phyloP scores from a whole-genome alignment of 2,329 filamentous ascomycete species.

The Penicillium sp. region DNA sequence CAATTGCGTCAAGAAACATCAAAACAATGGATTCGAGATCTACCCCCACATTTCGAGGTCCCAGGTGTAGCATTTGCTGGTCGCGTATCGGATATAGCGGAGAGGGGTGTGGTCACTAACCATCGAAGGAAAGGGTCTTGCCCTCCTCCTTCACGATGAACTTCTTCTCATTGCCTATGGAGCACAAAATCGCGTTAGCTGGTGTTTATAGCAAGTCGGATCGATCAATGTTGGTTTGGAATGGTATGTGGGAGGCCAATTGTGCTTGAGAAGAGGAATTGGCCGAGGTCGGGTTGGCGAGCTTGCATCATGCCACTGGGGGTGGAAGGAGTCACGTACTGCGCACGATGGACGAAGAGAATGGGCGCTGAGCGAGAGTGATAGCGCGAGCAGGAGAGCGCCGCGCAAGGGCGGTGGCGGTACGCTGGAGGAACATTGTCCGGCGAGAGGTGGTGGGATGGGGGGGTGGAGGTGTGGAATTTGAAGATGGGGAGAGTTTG shows the following conservation, averaged over 20 bases:
- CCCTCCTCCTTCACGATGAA: slow-evolving; percentile 42
- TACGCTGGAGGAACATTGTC: slow-evolving; percentile 51
- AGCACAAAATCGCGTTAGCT: slow-evolving; percentile 26
- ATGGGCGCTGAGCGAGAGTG: slow-evolving; percentile 42
- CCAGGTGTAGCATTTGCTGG: slow-evolving; percentile 14
- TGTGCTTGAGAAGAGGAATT: slow-evolving; percentile 16
- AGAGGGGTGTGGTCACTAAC: slow-evolving; percentile 32
- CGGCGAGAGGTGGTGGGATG: slow-evolving; percentile 26
- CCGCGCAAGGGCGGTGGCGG: slow-evolving; percentile 47
- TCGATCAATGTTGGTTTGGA: background rate
- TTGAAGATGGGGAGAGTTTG: slow-evolving; percentile 32
- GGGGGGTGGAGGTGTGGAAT: slow-evolving; percentile 24
- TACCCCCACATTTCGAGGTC: slow-evolving; percentile 4
- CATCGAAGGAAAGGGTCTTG: slow-evolving; percentile 48
- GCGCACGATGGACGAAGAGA: slow-evolving; percentile 47
- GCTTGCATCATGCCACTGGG: slow-evolving; percentile 25
- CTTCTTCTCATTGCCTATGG: slow-evolving; percentile 39
- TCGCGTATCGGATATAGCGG: slow-evolving; percentile 3
- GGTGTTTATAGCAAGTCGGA: background rate
- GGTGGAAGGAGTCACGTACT: slow-evolving; percentile 41
- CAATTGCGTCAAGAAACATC: slow-evolving; percentile 5
- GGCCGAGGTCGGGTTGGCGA: slow-evolving; percentile 20
- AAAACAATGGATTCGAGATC: background rate
- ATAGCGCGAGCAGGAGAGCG: slow-evolving; percentile 45
- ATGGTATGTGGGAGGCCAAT: slow-evolving; percentile 20